These are phyloP conservation scores for Leccinum pallidistipes DNA, from an alignment of 1,284 basidiomycete genomes.

Conservation along the genomic window DNA sequence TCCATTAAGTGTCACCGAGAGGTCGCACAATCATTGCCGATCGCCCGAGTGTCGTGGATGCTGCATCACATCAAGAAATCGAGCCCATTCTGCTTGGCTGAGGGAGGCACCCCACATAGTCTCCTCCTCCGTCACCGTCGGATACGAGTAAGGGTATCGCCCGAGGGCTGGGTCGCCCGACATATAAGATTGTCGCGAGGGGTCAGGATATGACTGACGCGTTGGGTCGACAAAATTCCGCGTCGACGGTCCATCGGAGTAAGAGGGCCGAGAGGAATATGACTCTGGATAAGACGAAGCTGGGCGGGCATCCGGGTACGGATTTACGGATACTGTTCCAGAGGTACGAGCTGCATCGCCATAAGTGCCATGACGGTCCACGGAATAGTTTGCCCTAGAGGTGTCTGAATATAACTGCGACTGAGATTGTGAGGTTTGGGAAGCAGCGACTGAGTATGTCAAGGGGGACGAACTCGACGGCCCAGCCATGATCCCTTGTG, in stretches of 20 bases:
- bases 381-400: slow-evolving; percentile 23
- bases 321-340: slow-evolving; percentile 23
- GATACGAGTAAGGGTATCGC: slow-evolving; percentile 38
- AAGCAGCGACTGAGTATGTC: slow-evolving; percentile 20
- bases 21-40: slow-evolving; percentile 27
- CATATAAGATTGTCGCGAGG: slow-evolving; percentile 32
- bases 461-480: slow-evolving; percentile 26
- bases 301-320: slow-evolving; percentile 30
- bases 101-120: slow-evolving; percentile 62
- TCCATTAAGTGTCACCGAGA: slow-evolving; percentile 12
- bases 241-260: slow-evolving; percentile 27
- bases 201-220: slow-evolving; percentile 31
- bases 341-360: slow-evolving; percentile 23
- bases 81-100: slow-evolving; percentile 56
- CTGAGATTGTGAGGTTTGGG: slow-evolving; percentile 29
- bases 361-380: slow-evolving; percentile 28
- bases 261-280: slow-evolving; percentile 26
- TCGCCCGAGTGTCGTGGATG: slow-evolving; percentile 36
- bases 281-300: slow-evolving; percentile 25
- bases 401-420: slow-evolving; percentile 29
- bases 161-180: slow-evolving; percentile 25
- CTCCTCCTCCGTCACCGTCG: slow-evolving; percentile 43
- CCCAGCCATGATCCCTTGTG: slow-evolving; percentile 21
- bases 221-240: slow-evolving; percentile 26
- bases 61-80: slow-evolving; percentile 48